These are phyloP conservation scores for Francoa sonchifolia DNA, from an alignment of 441 rosid genomes.

Conservation along the genomic window DNA sequence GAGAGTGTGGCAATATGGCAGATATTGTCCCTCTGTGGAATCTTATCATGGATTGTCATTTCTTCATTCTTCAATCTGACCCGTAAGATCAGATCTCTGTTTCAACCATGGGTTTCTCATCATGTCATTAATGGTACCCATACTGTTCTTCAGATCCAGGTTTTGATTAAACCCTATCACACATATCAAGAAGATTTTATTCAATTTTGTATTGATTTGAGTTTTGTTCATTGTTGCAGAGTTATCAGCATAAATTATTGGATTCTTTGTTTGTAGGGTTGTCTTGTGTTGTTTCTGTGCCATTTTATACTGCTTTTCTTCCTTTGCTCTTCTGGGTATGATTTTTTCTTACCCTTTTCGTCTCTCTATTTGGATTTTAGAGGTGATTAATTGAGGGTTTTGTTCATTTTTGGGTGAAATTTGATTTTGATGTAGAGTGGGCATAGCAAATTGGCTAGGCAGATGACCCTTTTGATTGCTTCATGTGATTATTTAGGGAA, in stretches of 20 bases:
- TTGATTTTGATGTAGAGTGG: conserved; percentile 75
- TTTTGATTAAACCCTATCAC: conserved; percentile 13
- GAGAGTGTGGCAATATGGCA: conserved; percentile 74
- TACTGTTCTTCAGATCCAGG: conserved; percentile 74
- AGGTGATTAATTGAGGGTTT: not conserved
- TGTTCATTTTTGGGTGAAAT: too few relatives aligned
- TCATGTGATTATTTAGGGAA: conserved; percentile 89
- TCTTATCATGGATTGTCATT: conserved; percentile 55
- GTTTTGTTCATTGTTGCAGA: conserved; percentile 41
- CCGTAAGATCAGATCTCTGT: conserved; percentile 54
- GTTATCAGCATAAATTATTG: conserved; percentile 37
- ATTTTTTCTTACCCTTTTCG: too few relatives aligned
- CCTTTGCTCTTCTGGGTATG: conserved; percentile 95
- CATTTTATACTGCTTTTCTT: conserved; percentile 89
- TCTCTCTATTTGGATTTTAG: conserved; percentile 2
- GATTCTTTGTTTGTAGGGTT: conserved; percentile 74
- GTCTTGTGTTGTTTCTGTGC: conserved; percentile 90
- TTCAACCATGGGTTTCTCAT: conserved; percentile 56
- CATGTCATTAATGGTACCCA: conserved; percentile 46
- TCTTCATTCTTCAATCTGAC: conserved; percentile 51
- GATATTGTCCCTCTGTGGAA: conserved; percentile 43
- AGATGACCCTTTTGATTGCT: conserved; percentile 90
- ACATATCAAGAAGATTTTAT: not conserved
- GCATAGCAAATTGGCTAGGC: conserved; percentile 93
- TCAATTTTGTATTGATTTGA: conserved; percentile 1